phyloP scores from a whole-genome alignment of 177 flowering plant species.

The Telopea speciosissima region DNA sequence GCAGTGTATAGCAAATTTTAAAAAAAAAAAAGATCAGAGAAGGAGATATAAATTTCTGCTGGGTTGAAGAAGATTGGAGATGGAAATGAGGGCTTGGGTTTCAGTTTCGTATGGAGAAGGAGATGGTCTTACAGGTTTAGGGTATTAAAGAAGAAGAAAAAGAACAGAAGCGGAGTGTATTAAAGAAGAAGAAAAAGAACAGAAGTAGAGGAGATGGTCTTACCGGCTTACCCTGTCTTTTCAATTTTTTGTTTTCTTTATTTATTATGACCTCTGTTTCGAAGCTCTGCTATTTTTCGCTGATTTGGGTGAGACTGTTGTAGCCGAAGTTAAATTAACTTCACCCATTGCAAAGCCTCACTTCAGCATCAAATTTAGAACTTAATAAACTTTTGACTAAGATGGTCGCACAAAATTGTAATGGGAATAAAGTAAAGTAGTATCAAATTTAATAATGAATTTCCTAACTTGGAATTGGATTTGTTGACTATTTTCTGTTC shows the following conservation, averaged over 20 bases:
- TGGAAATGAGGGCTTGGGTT: no score
- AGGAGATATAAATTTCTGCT: no score
- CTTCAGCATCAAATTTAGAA: background rate
- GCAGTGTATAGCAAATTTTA: no score
- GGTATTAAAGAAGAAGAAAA: no score
- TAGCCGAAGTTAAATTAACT: background rate
- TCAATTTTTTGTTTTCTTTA: background rate
- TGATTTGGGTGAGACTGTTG: background rate
- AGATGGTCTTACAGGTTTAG: no score
- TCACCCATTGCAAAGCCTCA: background rate
- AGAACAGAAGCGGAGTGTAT: no score
- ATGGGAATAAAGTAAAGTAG: background rate
- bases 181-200: no score
- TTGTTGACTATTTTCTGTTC: conserved; percentile 8
- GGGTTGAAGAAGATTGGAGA: no score
- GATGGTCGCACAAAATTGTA: background rate
- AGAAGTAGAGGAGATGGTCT: no score
- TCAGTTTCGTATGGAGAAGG: no score
- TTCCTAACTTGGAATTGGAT: background rate
- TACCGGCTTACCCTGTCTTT: background rate
- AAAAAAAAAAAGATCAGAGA: no score
- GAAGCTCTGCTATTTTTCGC: background rate
- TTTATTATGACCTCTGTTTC: background rate
- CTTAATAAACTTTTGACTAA: background rate
- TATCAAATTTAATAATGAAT: background rate